phyloP scores from a whole-genome alignment of 305 asterid genomes.

The Petunia hybrid region DNA sequence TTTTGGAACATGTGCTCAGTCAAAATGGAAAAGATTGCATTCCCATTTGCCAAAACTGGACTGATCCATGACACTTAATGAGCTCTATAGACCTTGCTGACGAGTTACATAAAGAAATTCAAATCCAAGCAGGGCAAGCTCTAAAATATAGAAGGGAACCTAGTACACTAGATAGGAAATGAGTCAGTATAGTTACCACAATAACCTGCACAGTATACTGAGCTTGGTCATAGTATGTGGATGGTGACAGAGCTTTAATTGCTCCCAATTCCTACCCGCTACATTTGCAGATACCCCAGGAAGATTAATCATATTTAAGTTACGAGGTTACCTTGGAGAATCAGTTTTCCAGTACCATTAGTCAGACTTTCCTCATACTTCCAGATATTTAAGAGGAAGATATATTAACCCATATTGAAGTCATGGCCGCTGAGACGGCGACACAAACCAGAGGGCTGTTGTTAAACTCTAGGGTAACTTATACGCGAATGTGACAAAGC shows the following conservation, averaged over 20 bases:
- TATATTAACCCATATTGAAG: neutral
- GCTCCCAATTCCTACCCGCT: too few species aligned
- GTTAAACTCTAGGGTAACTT: neutral
- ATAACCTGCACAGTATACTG: too few species aligned
- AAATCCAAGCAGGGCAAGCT: neutral
- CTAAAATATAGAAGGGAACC: neutral
- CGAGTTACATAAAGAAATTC: neutral
- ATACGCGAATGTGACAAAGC: neutral
- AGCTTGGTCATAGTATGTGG: neutral
- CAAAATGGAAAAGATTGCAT: neutral
- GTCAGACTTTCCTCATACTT: neutral
- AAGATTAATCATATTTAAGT: too few species aligned
- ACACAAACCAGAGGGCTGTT: constrained; percentile 2
- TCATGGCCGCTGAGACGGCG: neutral
- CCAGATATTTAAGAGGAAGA: neutral
- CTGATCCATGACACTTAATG: neutral
- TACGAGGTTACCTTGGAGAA: neutral
- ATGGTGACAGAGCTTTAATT: too few species aligned
- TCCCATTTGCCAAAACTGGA: neutral
- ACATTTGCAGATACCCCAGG: too few species aligned
- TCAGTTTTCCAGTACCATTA: neutral
- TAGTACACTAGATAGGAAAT: neutral
- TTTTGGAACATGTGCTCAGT: neutral
- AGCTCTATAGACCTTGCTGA: neutral
- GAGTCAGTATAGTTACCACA: neutral